Base-by-base conservation (phyloP, 306 rosid genomes). In the Cucurbita moschata region DNA sequence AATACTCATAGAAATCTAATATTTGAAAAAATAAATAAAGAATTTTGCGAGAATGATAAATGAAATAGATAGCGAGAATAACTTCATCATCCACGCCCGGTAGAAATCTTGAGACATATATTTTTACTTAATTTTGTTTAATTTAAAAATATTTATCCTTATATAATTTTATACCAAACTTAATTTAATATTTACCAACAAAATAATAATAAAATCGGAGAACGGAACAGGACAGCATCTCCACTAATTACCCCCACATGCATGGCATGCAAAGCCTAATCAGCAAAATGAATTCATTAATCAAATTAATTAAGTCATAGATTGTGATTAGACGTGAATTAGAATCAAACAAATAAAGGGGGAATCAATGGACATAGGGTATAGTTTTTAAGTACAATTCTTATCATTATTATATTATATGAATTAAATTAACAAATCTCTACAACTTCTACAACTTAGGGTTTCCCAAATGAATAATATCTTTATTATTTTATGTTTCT, bases 231-330 rank as follows among this genome's bases (percentile, higher is more conserved):
- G 8, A n/a, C 30, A 40, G 51, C 52, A 64, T 39, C 16, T 64
- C 35, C 50, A 64, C 30, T n/a, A 64, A 64, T 64, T 40, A 64
- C 70, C 70, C 70, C 69, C 69, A 39, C 50, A 64, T 64, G 70
- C 70, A 64, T 40, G 70, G 51, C 51, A 64, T 64, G 70, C 70
- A 64, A 40, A 64, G 69, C 69, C 44, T 62, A 38, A 62, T 62
- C 49, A 37, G 49, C 23, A 39, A 5, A 62, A 64, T 40, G 15
- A 40, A 62, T 62, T 40, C 10, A 64, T 40, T 60, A 64, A 40
- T 39, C 0, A n/a, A 9, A 42, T 40, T 63, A 63, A 64, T 64
- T 64, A 64, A 64, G 51, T 40, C 35, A 64, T 10, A 64, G 71
- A 42, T 64, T 64, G 37, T 64, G 71, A 64, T 42, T 64, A 64